Percentiles rank a stretch among this genome's conserved stretches.
These are phyloP conservation scores for Penicillium parvum DNA, from an alignment of 495 filamentous ascomycete genomes.

Conservation along the genomic window DNA sequence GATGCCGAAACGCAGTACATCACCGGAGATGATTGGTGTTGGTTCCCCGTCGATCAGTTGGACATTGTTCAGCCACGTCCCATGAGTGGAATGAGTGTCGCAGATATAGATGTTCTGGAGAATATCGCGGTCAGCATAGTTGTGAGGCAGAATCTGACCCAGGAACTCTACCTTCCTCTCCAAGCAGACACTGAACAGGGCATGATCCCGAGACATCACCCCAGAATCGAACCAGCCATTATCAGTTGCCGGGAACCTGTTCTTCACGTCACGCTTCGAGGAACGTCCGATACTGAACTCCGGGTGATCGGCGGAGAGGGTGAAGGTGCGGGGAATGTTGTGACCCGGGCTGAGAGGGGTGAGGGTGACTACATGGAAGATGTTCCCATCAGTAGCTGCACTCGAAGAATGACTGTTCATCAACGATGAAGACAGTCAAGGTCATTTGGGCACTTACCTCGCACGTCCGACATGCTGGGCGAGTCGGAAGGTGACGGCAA, in stretches of 20 bases:
- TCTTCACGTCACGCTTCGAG: conserved; percentile 54
- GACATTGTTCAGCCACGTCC: conserved; percentile 48
- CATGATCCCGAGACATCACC: conserved; percentile 79
- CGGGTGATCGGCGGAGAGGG: conserved; percentile 20
- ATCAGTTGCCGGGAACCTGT: conserved; percentile 41
- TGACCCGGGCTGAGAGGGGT: conserved; percentile 14
- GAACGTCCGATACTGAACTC: conserved; percentile 51
- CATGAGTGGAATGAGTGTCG: conserved; percentile 55
- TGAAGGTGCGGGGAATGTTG: conserved; percentile 30
- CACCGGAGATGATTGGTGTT: conserved; percentile 36
- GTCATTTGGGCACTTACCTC: neutral
- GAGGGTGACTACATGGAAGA: no score
- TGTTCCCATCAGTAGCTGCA: no score
- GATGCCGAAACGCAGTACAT: conserved; percentile 51
- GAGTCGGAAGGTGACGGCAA: neutral
- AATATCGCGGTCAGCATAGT: conserved; percentile 13
- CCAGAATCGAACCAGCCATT: conserved; percentile 79
- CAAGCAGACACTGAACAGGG: conserved; percentile 47
- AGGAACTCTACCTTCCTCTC: conserved; percentile 37
- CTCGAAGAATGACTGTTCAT: no score
- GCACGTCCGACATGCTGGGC: neutral
- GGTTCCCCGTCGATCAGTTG: conserved; percentile 35
- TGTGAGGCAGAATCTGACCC: neutral
- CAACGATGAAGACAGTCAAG: no score
- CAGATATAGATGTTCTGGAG: conserved; percentile 38